These are phyloP conservation scores for Delonix regia DNA, from an alignment of 306 rosid genomes.

Conservation along the genomic window DNA sequence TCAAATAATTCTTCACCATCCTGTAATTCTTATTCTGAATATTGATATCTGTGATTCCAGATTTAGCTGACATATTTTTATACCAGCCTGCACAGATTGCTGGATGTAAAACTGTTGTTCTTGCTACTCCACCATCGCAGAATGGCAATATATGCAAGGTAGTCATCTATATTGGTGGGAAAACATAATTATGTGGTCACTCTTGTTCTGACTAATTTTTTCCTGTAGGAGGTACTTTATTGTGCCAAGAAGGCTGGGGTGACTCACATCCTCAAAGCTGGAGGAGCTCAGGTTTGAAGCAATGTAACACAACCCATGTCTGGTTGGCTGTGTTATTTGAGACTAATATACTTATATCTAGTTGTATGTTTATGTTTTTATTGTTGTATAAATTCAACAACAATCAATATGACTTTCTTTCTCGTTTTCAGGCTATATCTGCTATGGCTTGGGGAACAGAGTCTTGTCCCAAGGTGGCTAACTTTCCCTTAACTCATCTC, in stretches of 20 bases:
- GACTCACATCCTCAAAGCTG: slow-evolving; percentile 96
- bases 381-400: not conserved
- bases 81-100: slow-evolving; percentile 97
- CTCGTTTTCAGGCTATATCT: slow-evolving; percentile 72
- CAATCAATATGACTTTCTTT: slow-evolving; percentile 3
- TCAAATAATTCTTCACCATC: slow-evolving; percentile 2
- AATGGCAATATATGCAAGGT: slow-evolving; percentile 96
- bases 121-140: slow-evolving; percentile 87
- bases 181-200: slow-evolving; percentile 8
- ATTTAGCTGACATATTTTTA: slow-evolving; percentile 39
- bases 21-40: not conserved
- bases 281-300: slow-evolving; percentile 91
- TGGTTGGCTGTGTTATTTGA: slow-evolving; percentile 6
- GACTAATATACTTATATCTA: slow-evolving; percentile 2
- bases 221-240: slow-evolving; percentile 83
- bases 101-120: slow-evolving; percentile 89
- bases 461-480: slow-evolving; percentile 84
- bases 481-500: not conserved
- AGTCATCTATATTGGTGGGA: slow-evolving; percentile 30
- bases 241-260: slow-evolving; percentile 99
- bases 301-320: slow-evolving; percentile 11
- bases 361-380: slow-evolving; percentile 4
- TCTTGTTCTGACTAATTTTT: slow-evolving; percentile 29
- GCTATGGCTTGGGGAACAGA: slow-evolving; percentile 99
- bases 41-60: not conserved